Conservation (phyloP, 176 grass and related monocot species). For the Zea mays region Zm-B73-REFERENCE-NAM-5.0 NC_050100.1:76382001-76382500, state of each 20-base stretch:
- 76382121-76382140: neutral
- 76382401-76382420: no score
- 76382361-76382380: no score
- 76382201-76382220: neutral
- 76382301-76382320: no score
- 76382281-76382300: no score
- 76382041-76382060: neutral
- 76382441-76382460: no score
- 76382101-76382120: neutral
- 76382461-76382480: no score
- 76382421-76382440: no score
- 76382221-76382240: neutral
- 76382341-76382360: no score
- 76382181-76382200: neutral
- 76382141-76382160: conserved; percentile 17
- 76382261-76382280: no score
- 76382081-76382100: neutral
- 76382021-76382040: conserved; percentile 40
- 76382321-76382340: no score
- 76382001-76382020: neutral
- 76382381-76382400: no score
- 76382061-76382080: neutral
- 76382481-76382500: no score
- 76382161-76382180: neutral
- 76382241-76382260: neutral